Evolutionary conservation across 805 yeast species (phyloP), one percentile per base, ranked within the genome.

Genomic region (Kurtzmaniella fragi): DNA sequence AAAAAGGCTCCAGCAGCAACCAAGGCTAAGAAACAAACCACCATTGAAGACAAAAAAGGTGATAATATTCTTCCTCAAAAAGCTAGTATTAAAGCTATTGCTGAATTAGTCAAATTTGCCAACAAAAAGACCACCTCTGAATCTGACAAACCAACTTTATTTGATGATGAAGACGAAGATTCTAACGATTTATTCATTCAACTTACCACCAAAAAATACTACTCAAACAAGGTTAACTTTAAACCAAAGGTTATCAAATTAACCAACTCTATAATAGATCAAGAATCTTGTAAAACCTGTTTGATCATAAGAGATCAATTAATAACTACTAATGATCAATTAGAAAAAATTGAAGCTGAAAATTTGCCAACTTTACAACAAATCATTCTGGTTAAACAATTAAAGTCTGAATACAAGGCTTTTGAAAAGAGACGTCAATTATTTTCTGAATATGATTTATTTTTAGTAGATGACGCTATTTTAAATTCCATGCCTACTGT

Each of bases 341-440:
- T 77, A 42, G 70, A 66, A 39, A 49, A 62, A 41, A 65, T 77
- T 39, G 82, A 77, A 56, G 60, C 59, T 29, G 71, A 63, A 28
- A 50, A 64, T 15, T 64, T 77, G 26, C 73, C 76, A 16, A 61
- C 74, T 30, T 60, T 78, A 32, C 41, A 60, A 16, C 73, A 75
- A 51, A 80, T 90, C 39, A 71, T 89, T 27, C 75, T 93, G 5
- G 82, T 82, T 40, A 71, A 78, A 34, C 84, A 88, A 49, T 71
- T 93, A 46, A 87, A 87, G 60, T 85, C 89, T 27, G 84, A 82
- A 44, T 91, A 80, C 72, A 88, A 88, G 65, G 78, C 86, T n/a
- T 93, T 68, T 53, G 97, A 93, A 62, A 82, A 89, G 43, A 81
- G 89, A 60, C 80, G 97, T 59, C 82, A 80, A 45, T 77, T 93